These are phyloP conservation scores for Neurospora cerealis DNA, from an alignment of 495 filamentous ascomycete genomes.

Conservation along the genomic window DNA sequence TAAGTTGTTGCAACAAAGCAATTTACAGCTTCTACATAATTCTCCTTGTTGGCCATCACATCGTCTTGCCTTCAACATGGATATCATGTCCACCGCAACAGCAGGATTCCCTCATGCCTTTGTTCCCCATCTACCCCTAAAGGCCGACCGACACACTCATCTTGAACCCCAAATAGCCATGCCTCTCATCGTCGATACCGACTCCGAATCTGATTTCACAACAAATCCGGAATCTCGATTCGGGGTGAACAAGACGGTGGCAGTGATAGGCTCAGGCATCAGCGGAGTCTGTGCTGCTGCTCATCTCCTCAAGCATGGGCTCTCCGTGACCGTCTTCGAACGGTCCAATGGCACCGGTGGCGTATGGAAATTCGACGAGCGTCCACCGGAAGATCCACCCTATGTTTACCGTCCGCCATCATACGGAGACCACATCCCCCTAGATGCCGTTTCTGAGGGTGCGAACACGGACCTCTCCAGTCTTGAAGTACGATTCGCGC, in stretches of 20 bases:
- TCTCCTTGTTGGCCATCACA: neutral
- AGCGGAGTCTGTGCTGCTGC: slow-evolving; percentile 55
- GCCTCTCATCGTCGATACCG: neutral
- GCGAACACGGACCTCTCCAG: neutral
- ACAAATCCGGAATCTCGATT: slow-evolving; percentile 1
- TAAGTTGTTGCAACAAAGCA: neutral
- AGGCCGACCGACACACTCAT: neutral
- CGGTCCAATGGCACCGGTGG: slow-evolving; percentile 48
- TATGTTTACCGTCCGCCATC: slow-evolving; percentile 45
- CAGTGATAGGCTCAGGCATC: slow-evolving; percentile 62
- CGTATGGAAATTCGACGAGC: slow-evolving; percentile 58
- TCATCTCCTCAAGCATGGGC: slow-evolving; percentile 47
- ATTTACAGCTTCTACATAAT: neutral
- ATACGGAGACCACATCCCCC: slow-evolving; percentile 11
- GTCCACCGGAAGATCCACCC: slow-evolving; percentile 42
- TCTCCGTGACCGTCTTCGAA: slow-evolving; percentile 58
- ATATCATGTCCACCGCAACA: neutral
- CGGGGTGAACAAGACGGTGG: slow-evolving; percentile 29
- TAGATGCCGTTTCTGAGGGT: neutral
- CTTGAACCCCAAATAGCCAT: neutral
- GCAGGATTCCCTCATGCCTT: neutral
- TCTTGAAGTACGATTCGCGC: slow-evolving; percentile 18
- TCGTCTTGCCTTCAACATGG: neutral
- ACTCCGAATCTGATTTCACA: neutral
- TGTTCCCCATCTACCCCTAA: neutral